These are phyloP conservation scores for Raddia distichophylla DNA, from an alignment of 176 grass and related monocot species.

Conservation along the genomic window DNA sequence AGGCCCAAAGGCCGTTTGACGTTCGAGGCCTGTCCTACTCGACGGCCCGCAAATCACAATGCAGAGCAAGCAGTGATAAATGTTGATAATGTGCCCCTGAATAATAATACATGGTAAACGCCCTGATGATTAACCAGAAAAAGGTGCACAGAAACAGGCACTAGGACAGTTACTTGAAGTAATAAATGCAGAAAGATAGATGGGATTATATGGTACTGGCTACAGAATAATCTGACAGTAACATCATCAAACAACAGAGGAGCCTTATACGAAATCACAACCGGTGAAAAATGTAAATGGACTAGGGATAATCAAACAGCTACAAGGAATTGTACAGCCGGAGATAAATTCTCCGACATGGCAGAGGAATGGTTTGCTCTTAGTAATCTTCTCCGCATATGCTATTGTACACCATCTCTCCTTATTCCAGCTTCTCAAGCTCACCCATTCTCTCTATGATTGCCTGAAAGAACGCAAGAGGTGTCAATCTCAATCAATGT, in stretches of 20 bases:
- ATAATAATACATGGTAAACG: neutral
- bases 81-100: neutral
- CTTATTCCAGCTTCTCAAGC: conserved; percentile 64
- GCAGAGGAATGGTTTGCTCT: neutral
- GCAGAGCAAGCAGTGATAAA: neutral
- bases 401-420: conserved; percentile 23
- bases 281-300: neutral
- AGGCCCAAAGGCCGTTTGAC: neutral
- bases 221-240: conserved; percentile 5
- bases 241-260: neutral
- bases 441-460: conserved; percentile 73
- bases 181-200: neutral
- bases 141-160: neutral
- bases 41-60: neutral
- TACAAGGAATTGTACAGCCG: conserved; percentile 48
- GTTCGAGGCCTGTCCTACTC: neutral
- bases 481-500: conserved; percentile 3
- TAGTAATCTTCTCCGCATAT: neutral
- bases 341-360: neutral
- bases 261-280: neutral
- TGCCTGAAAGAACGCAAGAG: conserved; percentile 49
- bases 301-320: conserved; percentile 19
- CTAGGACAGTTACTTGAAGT: neutral
- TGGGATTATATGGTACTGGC: neutral
- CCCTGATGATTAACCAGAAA: neutral